These are phyloP conservation scores for Tetrapyrgos nigripes DNA, from an alignment of 1,284 basidiomycete species.

Conservation along the genomic window DNA sequence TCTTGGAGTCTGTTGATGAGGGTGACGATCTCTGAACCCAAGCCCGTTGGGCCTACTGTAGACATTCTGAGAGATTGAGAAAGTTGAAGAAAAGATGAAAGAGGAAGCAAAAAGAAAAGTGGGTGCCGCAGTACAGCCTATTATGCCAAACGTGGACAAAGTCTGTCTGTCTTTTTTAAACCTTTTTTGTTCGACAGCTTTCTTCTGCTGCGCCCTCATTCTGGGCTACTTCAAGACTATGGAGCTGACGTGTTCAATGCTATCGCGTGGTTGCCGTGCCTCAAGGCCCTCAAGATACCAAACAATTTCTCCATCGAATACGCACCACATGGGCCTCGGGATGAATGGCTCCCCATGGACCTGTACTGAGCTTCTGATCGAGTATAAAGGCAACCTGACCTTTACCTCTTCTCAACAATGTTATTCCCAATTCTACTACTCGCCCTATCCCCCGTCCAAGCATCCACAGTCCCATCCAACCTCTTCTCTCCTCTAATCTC, in stretches of 20 bases:
- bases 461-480: conserved; percentile 38
- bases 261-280: too few relatives aligned
- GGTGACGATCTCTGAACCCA: conserved; percentile 79
- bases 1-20: conserved; percentile 87
- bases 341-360: too few relatives aligned
- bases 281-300: too few relatives aligned
- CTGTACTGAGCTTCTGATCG: too few relatives aligned
- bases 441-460: neutral
- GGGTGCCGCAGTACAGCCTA: neutral
- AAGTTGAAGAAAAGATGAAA: conserved; percentile 16
- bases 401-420: neutral
- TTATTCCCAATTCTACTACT: neutral
- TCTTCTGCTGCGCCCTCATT: neutral
- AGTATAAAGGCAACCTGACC: neutral
- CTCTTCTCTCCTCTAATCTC: conserved; percentile 63
- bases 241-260: neutral
- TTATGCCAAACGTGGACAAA: neutral
- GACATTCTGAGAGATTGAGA: conserved; percentile 50
- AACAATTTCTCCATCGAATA: too few relatives aligned
- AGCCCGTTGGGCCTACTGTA: conserved; percentile 57
- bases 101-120: neutral
- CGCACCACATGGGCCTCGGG: too few relatives aligned
- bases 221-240: neutral
- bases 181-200: neutral
- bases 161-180: neutral